Conservation (phyloP, 2,329 filamentous ascomycete genomes). For the Diplodia intermedia region DNA sequence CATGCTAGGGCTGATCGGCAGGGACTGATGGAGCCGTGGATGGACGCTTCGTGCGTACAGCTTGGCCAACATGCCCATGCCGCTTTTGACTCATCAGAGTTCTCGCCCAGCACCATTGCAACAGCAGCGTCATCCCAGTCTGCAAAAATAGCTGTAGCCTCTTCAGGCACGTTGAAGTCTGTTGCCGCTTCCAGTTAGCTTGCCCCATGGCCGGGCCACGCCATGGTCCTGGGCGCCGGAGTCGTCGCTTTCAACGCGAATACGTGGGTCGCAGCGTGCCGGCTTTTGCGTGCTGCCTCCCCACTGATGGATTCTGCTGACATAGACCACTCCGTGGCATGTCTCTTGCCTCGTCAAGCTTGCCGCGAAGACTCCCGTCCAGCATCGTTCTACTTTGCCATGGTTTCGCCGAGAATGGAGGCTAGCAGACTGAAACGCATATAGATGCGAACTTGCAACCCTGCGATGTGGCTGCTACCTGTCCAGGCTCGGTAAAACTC, state of each 20-base stretch:
- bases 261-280: neutral
- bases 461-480: neutral
- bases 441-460: conserved; percentile 9
- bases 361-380: neutral
- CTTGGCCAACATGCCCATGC: neutral
- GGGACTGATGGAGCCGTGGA: conserved; percentile 23
- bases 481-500: conserved; percentile 11
- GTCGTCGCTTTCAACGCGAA: conserved; percentile 1
- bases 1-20: conserved; percentile 28
- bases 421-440: conserved; percentile 1
- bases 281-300: conserved; percentile 21
- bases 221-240: conserved; percentile 1
- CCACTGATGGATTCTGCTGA: conserved; percentile 16
- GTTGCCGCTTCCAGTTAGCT: conserved; percentile 9
- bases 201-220: neutral
- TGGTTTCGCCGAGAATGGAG: conserved; percentile 17
- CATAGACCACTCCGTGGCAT: neutral
- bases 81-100: conserved; percentile 15
- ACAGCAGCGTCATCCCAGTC: conserved; percentile 13
- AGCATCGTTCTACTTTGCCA: neutral
- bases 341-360: conserved; percentile 1
- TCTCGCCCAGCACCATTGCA: neutral
- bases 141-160: conserved; percentile 11
- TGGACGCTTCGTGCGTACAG: neutral
- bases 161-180: conserved; percentile 22